These are phyloP conservation scores for Pseudogymnoascus pannorum DNA, from an alignment of 2,329 filamentous ascomycete genomes.

Conservation along the genomic window DNA sequence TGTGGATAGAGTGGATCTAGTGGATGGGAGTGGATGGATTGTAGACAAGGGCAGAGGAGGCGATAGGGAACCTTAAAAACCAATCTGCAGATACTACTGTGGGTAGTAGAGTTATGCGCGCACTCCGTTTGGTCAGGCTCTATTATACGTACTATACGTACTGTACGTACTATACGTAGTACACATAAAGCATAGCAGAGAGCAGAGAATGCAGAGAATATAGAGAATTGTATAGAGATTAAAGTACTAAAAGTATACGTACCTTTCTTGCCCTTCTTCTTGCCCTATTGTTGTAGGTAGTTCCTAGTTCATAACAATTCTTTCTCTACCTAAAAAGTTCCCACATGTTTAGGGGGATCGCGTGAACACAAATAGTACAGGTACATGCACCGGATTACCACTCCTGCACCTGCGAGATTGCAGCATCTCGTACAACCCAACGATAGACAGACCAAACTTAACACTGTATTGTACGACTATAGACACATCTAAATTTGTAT, in stretches of 20 bases:
- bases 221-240: no score
- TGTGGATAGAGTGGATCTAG: background rate
- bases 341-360: background rate
- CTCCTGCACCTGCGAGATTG: background rate
- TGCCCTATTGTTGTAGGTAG: no score
- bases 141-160: background rate
- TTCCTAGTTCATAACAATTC: no score
- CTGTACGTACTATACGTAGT: no score
- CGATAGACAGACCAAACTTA: background rate
- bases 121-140: background rate
- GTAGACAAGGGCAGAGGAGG: background rate
- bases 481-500: background rate
- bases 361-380: background rate
- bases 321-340: background rate
- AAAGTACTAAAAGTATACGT: background rate
- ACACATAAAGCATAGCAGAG: no score
- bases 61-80: constrained; percentile 8
- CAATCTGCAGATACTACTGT: background rate
- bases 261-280: background rate
- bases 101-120: background rate
- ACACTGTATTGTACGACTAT: background rate
- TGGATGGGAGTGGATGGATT: background rate
- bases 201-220: no score
- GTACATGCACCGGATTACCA: no score
- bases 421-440: background rate